Evolutionary conservation across 805 yeast genomes (phyloP), one percentile per base, ranked within the genome.

Genomic region (Teunomyces atbi): DNA sequence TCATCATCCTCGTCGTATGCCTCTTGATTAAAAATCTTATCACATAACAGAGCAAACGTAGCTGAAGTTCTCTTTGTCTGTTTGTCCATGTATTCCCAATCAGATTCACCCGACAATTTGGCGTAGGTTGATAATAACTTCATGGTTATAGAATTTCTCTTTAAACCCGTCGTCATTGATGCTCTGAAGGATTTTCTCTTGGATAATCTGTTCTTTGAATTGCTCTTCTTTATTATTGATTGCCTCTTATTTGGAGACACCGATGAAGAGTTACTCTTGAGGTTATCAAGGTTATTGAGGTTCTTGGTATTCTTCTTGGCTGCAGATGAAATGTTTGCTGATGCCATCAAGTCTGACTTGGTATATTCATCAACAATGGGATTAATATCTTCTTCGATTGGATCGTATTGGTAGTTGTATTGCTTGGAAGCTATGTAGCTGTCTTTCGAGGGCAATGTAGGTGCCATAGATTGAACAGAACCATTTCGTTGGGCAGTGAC

Each of bases 51-150:
- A 10, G 90, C 94, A 70, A 86, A 86, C 51, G 86, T 86, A 12
- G 88, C 82, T 30, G 88, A 82, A 1, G 91, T 84, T 64, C 94
- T 75, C 64, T 79, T 84, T 5, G 89, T 83, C 60, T 82, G 88
- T 56, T 78, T 81, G 56, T 84, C 87, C 64, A 84, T 78, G 55
- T 78, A 78, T 55, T 82, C 86, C 82, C 88, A 80, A 49, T 81
- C 86, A 35, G 77, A 73, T 47, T 82, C 84, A 39, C 75, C 75
- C 3, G 88, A 76, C 49, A 86, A 66, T 59, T 82, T 84, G 28
- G 92, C 89, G 62, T 86, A 86, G 0, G 89, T 82, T 1, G 89
- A 78, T 48, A 86, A 75, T 50, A 86, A 62, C 57, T 83, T 85
- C 35, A 88, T 72, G 0, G 92, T 85, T 37, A 86, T 81, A 0